A percentile compares a stretch with the other conserved stretches of the same genome.
Conservation (phyloP, 2,329 filamentous ascomycete species). For the Curvularia hawaiiensis region DNA sequence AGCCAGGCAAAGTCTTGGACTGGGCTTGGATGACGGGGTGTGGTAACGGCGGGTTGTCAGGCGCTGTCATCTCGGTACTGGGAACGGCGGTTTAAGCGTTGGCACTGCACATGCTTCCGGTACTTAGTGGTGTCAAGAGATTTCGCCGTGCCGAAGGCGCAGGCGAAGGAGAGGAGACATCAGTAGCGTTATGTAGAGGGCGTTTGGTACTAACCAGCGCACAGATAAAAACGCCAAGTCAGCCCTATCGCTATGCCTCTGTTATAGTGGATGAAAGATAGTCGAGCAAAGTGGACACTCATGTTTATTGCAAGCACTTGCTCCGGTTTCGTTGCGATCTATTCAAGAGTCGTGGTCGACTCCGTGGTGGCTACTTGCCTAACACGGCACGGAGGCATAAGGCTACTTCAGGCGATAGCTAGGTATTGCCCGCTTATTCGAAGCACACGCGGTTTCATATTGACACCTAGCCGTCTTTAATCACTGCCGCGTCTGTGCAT, state of each 20-base stretch:
- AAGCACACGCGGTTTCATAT: neutral
- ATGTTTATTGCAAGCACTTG: neutral
- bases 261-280: neutral
- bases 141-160: conserved; percentile 16
- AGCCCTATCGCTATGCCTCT: neutral
- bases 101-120: conserved; percentile 11
- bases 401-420: neutral
- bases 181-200: neutral
- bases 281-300: neutral
- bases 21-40: neutral
- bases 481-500: neutral
- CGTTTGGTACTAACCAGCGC: neutral
- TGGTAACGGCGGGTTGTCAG: neutral
- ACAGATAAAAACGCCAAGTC: neutral
- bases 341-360: neutral
- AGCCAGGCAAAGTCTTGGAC: neutral
- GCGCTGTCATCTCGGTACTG: conserved; percentile 10
- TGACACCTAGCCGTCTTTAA: neutral
- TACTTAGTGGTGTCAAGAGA: conserved; percentile 3
- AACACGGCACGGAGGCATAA: no score
- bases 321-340: neutral
- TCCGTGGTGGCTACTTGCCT: no score
- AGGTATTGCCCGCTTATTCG: neutral
- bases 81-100: neutral
- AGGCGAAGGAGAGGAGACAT: neutral